Evolutionary conservation across 768 basidiomycete genomes (phyloP).

Genomic region (Xerocomellus amylosporus): DNA sequence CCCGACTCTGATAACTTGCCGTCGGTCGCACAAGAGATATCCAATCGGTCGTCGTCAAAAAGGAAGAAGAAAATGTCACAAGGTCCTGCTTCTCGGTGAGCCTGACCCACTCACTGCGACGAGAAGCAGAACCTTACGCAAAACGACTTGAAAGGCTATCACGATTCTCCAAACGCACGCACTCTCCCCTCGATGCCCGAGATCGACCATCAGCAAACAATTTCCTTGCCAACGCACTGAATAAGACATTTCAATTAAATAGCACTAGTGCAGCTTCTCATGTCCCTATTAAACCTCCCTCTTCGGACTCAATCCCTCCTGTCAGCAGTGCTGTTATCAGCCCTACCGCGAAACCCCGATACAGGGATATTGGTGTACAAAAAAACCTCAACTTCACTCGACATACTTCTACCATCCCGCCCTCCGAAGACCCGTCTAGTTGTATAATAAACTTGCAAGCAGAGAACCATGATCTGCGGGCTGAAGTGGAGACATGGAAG

Average conservation of each 20-base stretch:
- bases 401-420: neutral
- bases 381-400: slow-evolving; percentile 23
- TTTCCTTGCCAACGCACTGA: slow-evolving; percentile 25
- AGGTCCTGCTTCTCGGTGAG: slow-evolving; percentile 33
- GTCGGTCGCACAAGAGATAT: neutral
- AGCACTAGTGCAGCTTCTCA: slow-evolving; percentile 9
- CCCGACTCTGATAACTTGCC: neutral
- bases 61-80: slow-evolving; percentile 20
- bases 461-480: slow-evolving; percentile 13
- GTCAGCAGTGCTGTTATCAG: neutral
- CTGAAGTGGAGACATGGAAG: slow-evolving; percentile 5
- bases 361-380: slow-evolving; percentile 26
- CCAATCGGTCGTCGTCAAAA: neutral
- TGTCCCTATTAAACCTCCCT: slow-evolving; percentile 6
- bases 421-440: slow-evolving; percentile 2
- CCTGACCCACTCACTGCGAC: slow-evolving; percentile 27
- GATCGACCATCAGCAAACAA: slow-evolving; percentile 1
- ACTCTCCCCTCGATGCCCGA: neutral
- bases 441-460: slow-evolving; percentile 21
- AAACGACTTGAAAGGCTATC: slow-evolving; percentile 24
- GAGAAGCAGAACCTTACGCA: slow-evolving; percentile 29
- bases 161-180: neutral
- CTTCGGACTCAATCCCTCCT: neutral
- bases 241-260: slow-evolving; percentile 29
- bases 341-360: slow-evolving; percentile 4